These are phyloP conservation scores for Ustilago trichophora DNA, from an alignment of 1,284 basidiomycete genomes.

Conservation along the genomic window DNA sequence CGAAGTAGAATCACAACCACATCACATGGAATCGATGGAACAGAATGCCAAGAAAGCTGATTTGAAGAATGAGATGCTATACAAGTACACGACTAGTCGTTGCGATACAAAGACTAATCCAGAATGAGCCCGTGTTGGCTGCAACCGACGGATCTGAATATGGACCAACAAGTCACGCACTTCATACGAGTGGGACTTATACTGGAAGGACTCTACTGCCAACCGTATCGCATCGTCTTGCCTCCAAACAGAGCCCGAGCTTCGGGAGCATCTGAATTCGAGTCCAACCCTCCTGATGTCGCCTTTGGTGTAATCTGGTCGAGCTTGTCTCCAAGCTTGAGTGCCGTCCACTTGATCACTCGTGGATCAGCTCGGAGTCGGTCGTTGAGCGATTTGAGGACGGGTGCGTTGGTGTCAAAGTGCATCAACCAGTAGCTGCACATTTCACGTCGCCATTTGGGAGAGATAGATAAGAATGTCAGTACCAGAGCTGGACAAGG, in stretches of 20 bases:
- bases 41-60: too few species aligned
- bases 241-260: constrained; percentile 44
- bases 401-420: constrained; percentile 82
- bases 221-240: constrained; percentile 50
- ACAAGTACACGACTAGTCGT: constrained; percentile 25
- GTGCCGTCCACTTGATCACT: constrained; percentile 81
- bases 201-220: constrained; percentile 29
- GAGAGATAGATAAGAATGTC: too few species aligned
- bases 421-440: constrained; percentile 88
- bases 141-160: too few species aligned
- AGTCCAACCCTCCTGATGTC: constrained; percentile 45
- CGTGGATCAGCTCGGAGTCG: constrained; percentile 80
- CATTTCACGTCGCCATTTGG: too few species aligned
- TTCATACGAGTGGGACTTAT: too few species aligned
- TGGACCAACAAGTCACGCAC: too few species aligned
- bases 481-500: not conserved
- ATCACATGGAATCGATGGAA: too few species aligned
- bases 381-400: constrained; percentile 74
- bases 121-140: too few species aligned
- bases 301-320: constrained; percentile 59
- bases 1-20: too few species aligned
- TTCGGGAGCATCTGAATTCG: constrained; percentile 36
- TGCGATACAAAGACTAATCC: too few species aligned
- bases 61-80: constrained; percentile 4
- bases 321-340: constrained; percentile 79